Base-by-base conservation (phyloP, 371 early-diverging fungal species). In the Coemansia sp. region DNA sequence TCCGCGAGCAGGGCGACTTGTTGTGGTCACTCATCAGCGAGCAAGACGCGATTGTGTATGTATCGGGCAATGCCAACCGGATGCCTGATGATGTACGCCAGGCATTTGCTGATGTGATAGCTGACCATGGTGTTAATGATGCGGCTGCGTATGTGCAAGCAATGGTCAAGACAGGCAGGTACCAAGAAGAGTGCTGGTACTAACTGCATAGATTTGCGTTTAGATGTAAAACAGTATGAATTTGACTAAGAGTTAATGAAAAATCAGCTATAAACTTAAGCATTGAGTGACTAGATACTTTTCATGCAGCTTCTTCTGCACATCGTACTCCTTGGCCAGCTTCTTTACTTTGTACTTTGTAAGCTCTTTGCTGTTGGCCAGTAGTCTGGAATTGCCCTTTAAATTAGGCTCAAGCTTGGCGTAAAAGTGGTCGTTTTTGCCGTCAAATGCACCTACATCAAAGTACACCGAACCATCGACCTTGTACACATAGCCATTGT, bases 401-500 rank as follows among this genome's bases (percentile, higher is more conserved):
- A 94, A 91, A 87, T 87, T 89, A 17, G 96, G 97, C 53, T 90
- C 91, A 32, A 97, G 83, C 81, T 97, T 97, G 61, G 94, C 94
- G 79, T 97, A 97, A 54, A 67, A 58, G 80, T 96, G 93, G 65
- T 89, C 90, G 36, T 88, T 89, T 49, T 87, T 67, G 59, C 89
- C 88, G 71, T 93, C 93, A 75, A 97, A 99, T n/a, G 86, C 87
- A 3, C 81, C 81, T 3, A 96, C 91, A 82, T 99, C 94, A 85
- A 99, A 99, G 85, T 99, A 99, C 17, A 99, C 97, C n/a, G 97
- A 96, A 24, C 99, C 99, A 40, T 94, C 88, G 3, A 88, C 85
- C 71, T 89, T 97, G 80, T 97, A 97, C 1, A 93, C 99, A 70
- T 90, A 97, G 13, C 98, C 99, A 67, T 99, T 97, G 54, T 84